phyloP scores from a whole-genome alignment of 2,329 filamentous ascomycete species.

The Pestalotiopsis sp. region DNA sequence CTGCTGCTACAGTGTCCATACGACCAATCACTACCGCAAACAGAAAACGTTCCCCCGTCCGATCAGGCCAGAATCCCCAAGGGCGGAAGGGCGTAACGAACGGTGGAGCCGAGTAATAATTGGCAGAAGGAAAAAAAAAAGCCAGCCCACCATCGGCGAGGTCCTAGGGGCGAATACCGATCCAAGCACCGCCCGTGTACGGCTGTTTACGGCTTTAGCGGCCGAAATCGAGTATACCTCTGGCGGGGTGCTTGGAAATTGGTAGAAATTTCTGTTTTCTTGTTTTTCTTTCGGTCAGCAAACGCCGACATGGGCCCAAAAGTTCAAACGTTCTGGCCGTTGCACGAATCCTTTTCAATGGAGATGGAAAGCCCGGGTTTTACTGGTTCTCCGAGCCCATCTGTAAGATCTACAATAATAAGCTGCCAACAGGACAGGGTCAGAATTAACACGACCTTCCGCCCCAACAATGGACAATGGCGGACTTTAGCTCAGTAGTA shows the following conservation, averaged over 20 bases:
- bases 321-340: too few relatives aligned
- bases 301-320: neutral
- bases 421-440: too few relatives aligned
- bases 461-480: too few relatives aligned
- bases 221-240: neutral
- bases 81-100: neutral
- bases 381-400: too few relatives aligned
- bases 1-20: neutral
- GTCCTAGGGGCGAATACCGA: conserved; percentile 8
- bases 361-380: too few relatives aligned
- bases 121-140: neutral
- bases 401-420: too few relatives aligned
- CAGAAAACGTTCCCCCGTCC: neutral
- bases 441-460: too few relatives aligned
- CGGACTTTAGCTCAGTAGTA: neutral
- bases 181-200: neutral
- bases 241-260: conserved; percentile 7
- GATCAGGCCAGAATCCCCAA: neutral
- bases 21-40: neutral
- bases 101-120: neutral
- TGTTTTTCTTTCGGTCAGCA: neutral
- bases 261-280: conserved; percentile 2
- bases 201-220: conserved; percentile 4
- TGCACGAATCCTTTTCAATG: too few relatives aligned
- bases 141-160: conserved; percentile 1